These are phyloP conservation scores for Lepiota subincarnata DNA, from an alignment of 768 basidiomycete genomes.

Conservation along the genomic window DNA sequence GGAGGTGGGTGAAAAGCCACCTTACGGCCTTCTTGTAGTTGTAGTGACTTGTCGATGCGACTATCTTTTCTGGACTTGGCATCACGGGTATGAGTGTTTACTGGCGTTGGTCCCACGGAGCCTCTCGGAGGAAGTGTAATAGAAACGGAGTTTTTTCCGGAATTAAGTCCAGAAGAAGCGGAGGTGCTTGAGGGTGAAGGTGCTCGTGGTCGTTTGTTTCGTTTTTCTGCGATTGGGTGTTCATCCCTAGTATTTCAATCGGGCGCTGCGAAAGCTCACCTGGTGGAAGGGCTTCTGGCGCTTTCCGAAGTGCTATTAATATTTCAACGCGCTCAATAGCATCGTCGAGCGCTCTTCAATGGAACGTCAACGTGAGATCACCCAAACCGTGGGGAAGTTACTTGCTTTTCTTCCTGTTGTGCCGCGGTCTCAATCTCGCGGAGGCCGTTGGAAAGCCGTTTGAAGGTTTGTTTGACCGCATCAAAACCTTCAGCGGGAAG, in stretches of 20 bases:
- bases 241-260: not conserved
- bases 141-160: constrained; percentile 37
- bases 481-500: constrained; percentile 66
- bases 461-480: constrained; percentile 56
- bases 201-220: constrained; percentile 70
- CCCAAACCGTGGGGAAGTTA: constrained; percentile 2
- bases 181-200: constrained; percentile 65
- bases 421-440: constrained; percentile 56
- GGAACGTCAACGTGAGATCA: not conserved
- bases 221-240: constrained; percentile 52
- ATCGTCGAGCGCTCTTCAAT: constrained; percentile 61
- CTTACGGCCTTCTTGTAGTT: constrained; percentile 65
- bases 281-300: constrained; percentile 55
- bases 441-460: constrained; percentile 57
- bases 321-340: constrained; percentile 66
- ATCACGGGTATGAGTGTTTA: constrained; percentile 50
- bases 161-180: constrained; percentile 29
- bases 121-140: constrained; percentile 54
- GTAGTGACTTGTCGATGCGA: constrained; percentile 54
- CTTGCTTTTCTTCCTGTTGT: constrained; percentile 64
- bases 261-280: constrained; percentile 33
- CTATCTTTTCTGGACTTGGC: constrained; percentile 64
- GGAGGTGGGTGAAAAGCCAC: constrained; percentile 76
- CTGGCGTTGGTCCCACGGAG: constrained; percentile 48
- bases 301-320: constrained; percentile 69